Percentiles rank a stretch among this genome's conserved stretches.
These are phyloP conservation scores for Pseudoperonospora humuli DNA, from an alignment of 352 stramenopile species.

Conservation along the genomic window DNA sequence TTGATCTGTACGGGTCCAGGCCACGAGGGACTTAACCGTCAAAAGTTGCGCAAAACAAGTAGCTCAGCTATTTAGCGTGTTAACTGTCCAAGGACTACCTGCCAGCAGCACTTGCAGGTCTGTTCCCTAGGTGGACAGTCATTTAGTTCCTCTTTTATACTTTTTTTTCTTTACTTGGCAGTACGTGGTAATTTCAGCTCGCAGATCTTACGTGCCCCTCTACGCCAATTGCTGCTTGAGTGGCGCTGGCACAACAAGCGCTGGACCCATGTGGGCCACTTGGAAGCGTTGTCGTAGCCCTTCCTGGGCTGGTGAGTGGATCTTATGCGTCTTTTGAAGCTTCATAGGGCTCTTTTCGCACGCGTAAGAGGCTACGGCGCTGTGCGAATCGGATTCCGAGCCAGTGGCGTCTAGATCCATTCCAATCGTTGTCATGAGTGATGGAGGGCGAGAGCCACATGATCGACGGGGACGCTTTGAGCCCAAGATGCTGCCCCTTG, in stretches of 20 bases:
- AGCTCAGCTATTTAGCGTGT: too few relatives aligned
- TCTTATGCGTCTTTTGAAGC: conserved; percentile 13
- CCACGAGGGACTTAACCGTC: too few relatives aligned
- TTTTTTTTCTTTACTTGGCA: too few relatives aligned
- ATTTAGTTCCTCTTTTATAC: too few relatives aligned
- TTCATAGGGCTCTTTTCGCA: conserved; percentile 11
- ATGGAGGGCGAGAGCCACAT: conserved; percentile 5
- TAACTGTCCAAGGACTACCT: too few relatives aligned
- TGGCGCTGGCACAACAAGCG: conserved; percentile 10
- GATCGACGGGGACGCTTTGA: conserved; percentile 17
- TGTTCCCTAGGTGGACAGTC: too few relatives aligned
- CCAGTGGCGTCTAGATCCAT: conserved; percentile 17
- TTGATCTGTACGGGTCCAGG: background rate
- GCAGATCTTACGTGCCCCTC: background rate
- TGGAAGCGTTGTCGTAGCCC: conserved; percentile 12
- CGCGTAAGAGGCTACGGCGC: background rate
- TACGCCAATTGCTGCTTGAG: conserved; percentile 24
- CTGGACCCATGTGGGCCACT: conserved; percentile 3
- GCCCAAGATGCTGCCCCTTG: background rate
- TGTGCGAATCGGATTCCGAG: conserved; percentile 9
- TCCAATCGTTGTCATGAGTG: background rate
- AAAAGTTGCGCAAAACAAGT: too few relatives aligned
- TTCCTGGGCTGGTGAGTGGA: conserved; percentile 13
- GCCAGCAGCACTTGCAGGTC: too few relatives aligned
- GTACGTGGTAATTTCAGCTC: too few relatives aligned